phyloP scores from a whole-genome alignment of 768 basidiomycete species.

The Hebeloma cylindrosporum region DNA sequence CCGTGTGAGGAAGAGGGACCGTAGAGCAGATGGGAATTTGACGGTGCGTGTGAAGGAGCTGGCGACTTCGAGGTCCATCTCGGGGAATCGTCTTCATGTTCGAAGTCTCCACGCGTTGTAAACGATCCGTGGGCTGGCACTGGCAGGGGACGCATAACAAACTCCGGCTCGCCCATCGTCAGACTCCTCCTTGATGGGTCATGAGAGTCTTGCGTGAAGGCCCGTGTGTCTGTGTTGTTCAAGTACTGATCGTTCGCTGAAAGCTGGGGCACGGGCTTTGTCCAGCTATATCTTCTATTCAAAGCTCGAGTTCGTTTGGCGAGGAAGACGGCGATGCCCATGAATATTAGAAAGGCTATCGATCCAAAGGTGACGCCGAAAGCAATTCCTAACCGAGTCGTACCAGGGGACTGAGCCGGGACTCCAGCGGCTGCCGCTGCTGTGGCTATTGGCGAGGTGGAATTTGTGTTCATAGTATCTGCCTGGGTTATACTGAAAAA shows the following conservation, averaged over 20 bases:
- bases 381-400: constrained; percentile 11
- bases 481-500: constrained; percentile 11
- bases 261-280: constrained; percentile 6
- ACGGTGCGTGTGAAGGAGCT: constrained; percentile 4
- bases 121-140: constrained; percentile 8
- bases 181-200: not conserved
- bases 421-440: not conserved
- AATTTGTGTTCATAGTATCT: constrained; percentile 1
- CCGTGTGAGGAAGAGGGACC: constrained; percentile 1
- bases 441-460: not conserved
- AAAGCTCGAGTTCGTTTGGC: constrained; percentile 4
- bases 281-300: constrained; percentile 9
- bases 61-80: constrained; percentile 11
- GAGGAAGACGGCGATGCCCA: constrained; percentile 12
- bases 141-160: constrained; percentile 14
- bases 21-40: not conserved
- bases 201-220: constrained; percentile 1
- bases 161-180: not conserved
- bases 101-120: constrained; percentile 5
- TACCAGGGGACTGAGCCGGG: constrained; percentile 2
- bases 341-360: constrained; percentile 14
- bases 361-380: constrained; percentile 16
- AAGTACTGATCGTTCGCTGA: constrained; percentile 4
- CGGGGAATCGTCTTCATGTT: constrained; percentile 3
- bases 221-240: not conserved